These are phyloP conservation scores for Marasmius tenuissimus DNA, from an alignment of 1,284 basidiomycete genomes.

Conservation along the genomic window DNA sequence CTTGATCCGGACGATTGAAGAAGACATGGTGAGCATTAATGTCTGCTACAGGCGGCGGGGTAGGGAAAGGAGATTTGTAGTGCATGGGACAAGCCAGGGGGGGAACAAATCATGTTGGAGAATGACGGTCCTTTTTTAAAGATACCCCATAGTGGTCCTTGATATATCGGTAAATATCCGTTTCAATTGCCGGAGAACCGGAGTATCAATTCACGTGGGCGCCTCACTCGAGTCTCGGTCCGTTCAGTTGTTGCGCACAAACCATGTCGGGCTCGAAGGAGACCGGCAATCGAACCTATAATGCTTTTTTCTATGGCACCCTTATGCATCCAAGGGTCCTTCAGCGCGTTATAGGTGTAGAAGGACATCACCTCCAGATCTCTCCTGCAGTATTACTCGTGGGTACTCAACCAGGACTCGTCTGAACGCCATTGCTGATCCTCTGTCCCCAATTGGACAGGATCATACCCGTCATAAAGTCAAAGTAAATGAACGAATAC, in stretches of 20 bases:
- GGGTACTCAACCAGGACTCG: constrained; percentile 13
- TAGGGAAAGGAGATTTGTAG: constrained; percentile 41
- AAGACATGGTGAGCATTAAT: constrained; percentile 59
- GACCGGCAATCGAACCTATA: constrained; percentile 18
- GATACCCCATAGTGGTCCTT: background rate
- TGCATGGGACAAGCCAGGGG: constrained; percentile 27
- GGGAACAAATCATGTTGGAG: background rate
- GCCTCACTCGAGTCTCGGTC: too few relatives aligned
- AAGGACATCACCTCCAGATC: constrained; percentile 43
- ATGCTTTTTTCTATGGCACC: constrained; percentile 87
- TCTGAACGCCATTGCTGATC: background rate
- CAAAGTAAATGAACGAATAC: constrained; percentile 31
- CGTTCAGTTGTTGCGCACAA: too few relatives aligned
- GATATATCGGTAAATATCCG: too few relatives aligned
- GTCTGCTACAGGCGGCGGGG: constrained; percentile 38
- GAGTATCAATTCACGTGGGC: too few relatives aligned
- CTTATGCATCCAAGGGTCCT: constrained; percentile 60
- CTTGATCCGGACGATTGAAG: constrained; percentile 53
- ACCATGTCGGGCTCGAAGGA: background rate
- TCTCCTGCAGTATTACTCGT: constrained; percentile 46
- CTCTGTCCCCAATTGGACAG: constrained; percentile 33
- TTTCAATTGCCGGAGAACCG: too few relatives aligned
- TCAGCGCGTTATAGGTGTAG: constrained; percentile 50
- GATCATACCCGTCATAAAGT: constrained; percentile 77
- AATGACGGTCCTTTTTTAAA: background rate